Conservation (phyloP, 352 stramenopile species). For the Thalassiosira hispida region DNA sequence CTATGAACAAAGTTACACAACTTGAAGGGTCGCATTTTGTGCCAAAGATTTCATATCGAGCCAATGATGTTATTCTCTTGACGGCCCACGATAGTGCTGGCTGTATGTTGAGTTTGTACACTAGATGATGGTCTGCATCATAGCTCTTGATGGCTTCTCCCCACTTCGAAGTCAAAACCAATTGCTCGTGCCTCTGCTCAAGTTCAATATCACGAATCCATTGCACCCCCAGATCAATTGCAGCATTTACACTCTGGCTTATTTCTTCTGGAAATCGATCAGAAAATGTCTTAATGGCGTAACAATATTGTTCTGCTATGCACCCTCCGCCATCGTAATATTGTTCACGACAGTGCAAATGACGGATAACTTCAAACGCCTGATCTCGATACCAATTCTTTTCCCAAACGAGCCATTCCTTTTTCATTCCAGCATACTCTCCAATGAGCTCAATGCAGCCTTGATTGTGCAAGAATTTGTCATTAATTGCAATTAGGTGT, state of each 20-base stretch:
- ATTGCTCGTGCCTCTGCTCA: not conserved
- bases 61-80: not conserved
- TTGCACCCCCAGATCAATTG: not conserved
- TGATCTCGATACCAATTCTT: conserved; percentile 18
- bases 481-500: conserved; percentile 12
- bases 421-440: conserved; percentile 20
- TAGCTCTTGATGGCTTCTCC: not conserved
- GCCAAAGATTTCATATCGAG: no score
- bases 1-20: not conserved
- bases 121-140: not conserved
- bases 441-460: conserved; percentile 24
- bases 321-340: no score
- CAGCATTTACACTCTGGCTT: not conserved
- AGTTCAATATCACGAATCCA: not conserved
- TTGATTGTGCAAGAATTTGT: conserved; percentile 26
- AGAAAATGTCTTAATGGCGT: not conserved
- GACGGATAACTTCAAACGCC: conserved; percentile 15
- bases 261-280: not conserved
- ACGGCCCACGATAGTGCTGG: not conserved
- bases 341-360: no score
- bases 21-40: not conserved
- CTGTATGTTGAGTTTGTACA: not conserved
- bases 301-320: no score
- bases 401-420: conserved; percentile 17
- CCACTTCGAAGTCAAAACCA: not conserved